phyloP scores from a whole-genome alignment of 192 early-diverging fungal genomes.

The Podochytrium sp. region DNA sequence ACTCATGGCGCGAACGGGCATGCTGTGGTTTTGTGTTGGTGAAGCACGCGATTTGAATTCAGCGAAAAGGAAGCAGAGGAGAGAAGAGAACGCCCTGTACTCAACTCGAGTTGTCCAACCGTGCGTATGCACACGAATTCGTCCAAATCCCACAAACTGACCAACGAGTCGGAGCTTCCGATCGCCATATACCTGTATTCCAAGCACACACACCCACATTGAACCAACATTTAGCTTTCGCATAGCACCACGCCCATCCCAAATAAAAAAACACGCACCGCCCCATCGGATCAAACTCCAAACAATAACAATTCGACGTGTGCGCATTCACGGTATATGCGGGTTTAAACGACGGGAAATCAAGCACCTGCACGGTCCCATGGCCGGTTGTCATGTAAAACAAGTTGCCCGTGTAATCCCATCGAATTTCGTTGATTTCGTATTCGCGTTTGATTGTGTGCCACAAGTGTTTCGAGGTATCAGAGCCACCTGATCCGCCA shows the following conservation, averaged over 20 bases:
- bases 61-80: not conserved
- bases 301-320: conserved; percentile 79
- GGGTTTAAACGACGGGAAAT: conserved; percentile 65
- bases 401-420: conserved; percentile 72
- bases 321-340: conserved; percentile 67
- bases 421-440: conserved; percentile 83
- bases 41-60: not conserved
- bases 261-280: conserved; percentile 33
- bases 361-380: conserved; percentile 71
- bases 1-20: conserved; percentile 76
- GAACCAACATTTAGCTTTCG: too few relatives aligned
- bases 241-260: too few relatives aligned
- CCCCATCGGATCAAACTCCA: conserved; percentile 79
- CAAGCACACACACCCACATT: conserved; percentile 25
- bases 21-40: conserved; percentile 43
- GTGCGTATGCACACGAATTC: conserved; percentile 66
- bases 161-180: conserved; percentile 76
- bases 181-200: conserved; percentile 71
- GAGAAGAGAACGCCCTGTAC: conserved; percentile 23
- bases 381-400: conserved; percentile 81
- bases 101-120: conserved; percentile 67
- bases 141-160: conserved; percentile 77
- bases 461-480: conserved; percentile 38
- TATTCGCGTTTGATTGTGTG: conserved; percentile 54
- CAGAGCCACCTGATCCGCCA: conserved; percentile 30